These are phyloP conservation scores for Nidularia pulvinata DNA, from an alignment of 768 basidiomycete species.

Conservation along the genomic window DNA sequence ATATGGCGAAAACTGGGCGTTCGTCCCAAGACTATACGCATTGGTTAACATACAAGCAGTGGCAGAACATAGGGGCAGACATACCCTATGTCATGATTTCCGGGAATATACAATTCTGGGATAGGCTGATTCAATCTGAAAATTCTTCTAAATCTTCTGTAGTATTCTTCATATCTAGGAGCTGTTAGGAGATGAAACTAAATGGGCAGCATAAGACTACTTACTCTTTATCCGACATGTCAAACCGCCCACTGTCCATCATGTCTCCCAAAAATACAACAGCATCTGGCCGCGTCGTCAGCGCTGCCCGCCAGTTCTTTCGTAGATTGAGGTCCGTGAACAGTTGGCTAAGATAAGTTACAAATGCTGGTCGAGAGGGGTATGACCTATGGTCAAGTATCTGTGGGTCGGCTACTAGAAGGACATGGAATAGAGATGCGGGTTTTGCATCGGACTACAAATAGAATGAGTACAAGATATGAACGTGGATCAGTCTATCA, in stretches of 20 bases:
- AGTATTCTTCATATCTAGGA: constrained; percentile 76
- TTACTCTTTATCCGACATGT: constrained; percentile 69
- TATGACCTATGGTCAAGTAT: constrained; percentile 79
- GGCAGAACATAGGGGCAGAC: constrained; percentile 14
- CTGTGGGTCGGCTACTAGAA: constrained; percentile 91
- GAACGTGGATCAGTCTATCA: not conserved
- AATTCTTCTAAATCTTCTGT: constrained; percentile 65
- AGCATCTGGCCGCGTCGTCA: constrained; percentile 60
- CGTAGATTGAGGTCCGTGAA: constrained; percentile 83
- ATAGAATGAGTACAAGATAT: not conserved
- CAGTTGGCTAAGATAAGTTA: constrained; percentile 60
- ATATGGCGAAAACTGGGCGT: constrained; percentile 40
- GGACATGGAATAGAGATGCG: constrained; percentile 43
- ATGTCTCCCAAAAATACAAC: constrained; percentile 90
- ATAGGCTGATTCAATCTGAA: constrained; percentile 50
- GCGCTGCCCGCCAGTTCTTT: constrained; percentile 79
- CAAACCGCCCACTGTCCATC: constrained; percentile 82
- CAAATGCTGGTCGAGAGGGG: constrained; percentile 50
- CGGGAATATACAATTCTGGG: constrained; percentile 75
- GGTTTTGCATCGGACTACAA: constrained; percentile 1
- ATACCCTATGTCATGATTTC: constrained; percentile 90
- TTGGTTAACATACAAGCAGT: constrained; percentile 14
- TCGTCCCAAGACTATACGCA: constrained; percentile 41
- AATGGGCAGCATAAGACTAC: constrained; percentile 14
- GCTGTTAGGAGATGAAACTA: not conserved